Evolutionary conservation across 192 early-diverging fungal genomes (phyloP), one percentile per base, ranked within the genome.

Genomic region (Diversispora eburnea): DNA sequence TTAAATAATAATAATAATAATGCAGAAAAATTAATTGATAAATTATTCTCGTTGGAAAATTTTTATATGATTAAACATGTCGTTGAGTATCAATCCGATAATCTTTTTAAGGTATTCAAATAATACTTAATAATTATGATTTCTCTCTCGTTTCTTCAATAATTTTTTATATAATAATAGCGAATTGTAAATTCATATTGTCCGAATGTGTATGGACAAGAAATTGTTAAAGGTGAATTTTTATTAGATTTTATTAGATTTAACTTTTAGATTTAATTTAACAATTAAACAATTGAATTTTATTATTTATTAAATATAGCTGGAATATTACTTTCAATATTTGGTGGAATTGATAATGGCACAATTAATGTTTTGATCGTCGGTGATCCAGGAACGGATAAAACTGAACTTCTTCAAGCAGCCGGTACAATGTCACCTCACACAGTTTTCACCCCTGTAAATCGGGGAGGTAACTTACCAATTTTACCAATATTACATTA

Each of bases 401-500:
- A 94, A 70, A 92, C 90, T 19, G 92, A 96, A 77, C 89, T 96
- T 84, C 82, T 96, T 60, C 86, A 86, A n/a, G 91, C 93, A 20
- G 90, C 90, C 33, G 91, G 90, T 67, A 90, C 91, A 72, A 86
- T 93, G 0, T 86, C 92, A 17, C 91, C 91, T 45, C 85, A 92
- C 56, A 93, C 91, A 17, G 92, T 96, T 22, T 92, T 92, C 71
- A 87, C 89, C 3, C 90, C 59, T 90, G 91, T n/a, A 89, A 90
- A 33, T 88, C 88, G 58, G 88, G 90, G 0, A 85, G 81, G 13
- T 81, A 88, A 3, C 82, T 87, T 10, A 88, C 88, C 47, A 90
- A 90, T 68, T 82, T 92, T 76, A 92, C 92, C 3, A 89, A 88
- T 42, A 84, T 88, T 93, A 13, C 86, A 89, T 57, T 89, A 91